phyloP scores from a whole-genome alignment of 1,139 yeast genomes.

The Kodamaea arcana region DNA sequence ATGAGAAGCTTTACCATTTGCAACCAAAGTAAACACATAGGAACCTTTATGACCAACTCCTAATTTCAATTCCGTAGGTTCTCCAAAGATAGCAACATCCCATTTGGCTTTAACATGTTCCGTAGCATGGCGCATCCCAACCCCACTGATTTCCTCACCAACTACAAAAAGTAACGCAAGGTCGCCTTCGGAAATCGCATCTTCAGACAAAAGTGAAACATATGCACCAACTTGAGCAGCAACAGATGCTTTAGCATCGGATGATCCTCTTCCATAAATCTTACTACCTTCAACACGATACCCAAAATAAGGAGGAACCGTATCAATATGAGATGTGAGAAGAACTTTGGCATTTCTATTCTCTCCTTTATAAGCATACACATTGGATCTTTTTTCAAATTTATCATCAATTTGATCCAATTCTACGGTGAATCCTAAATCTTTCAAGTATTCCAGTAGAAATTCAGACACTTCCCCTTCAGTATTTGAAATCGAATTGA shows the following conservation, averaged over 20 bases:
- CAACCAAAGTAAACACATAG: constrained; percentile 32
- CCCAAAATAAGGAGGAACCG: constrained; percentile 65
- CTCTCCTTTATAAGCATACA: constrained; percentile 28
- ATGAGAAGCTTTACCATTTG: constrained; percentile 59
- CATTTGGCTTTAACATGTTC: constrained; percentile 42
- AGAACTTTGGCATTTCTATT: constrained; percentile 46
- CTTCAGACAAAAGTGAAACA: constrained; percentile 36
- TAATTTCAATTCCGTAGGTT: constrained; percentile 62
- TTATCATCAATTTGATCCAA: constrained; percentile 30
- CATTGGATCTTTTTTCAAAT: constrained; percentile 36
- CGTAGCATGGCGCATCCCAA: constrained; percentile 51
- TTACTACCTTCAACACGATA: constrained; percentile 46
- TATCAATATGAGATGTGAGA: constrained; percentile 65
- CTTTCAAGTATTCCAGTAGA: constrained; percentile 31
- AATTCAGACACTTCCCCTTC: constrained; percentile 12
- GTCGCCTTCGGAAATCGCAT: constrained; percentile 43
- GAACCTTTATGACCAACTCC: constrained; percentile 70
- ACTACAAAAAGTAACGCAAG: constrained; percentile 44
- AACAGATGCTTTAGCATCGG: constrained; percentile 68
- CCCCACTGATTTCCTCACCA: constrained; percentile 65
- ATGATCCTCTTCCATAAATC: constrained; percentile 63
- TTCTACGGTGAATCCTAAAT: constrained; percentile 45
- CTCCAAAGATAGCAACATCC: constrained; percentile 67
- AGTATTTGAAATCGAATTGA: constrained; percentile 12
- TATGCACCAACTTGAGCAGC: constrained; percentile 58